Evolutionary conservation across 2,329 filamentous ascomycete species (phyloP), one percentile per base, ranked within the genome.

Genomic region (Akanthomyces lecanii): DNA sequence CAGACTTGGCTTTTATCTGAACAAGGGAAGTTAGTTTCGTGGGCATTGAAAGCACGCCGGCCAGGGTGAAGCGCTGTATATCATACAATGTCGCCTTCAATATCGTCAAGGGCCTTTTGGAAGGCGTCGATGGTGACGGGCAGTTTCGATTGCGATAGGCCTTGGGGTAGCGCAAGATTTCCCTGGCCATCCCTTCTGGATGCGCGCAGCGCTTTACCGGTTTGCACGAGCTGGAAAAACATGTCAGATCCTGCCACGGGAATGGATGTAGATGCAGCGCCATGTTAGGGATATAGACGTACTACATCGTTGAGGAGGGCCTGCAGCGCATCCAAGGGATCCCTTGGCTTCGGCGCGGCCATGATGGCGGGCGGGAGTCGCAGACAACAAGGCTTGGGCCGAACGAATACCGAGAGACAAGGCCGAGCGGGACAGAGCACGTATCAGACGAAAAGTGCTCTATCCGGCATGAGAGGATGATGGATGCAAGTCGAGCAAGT

Each of bases 61-160:
- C 18, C 55, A 18, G 61, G 40, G 52, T 21, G 23, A 23, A 51
- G 33, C 5, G 28, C 7, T 40, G 25, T 14, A 6, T 65, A 79
- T 71, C 59, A 10, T 74, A 86, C 84, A 69, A 87, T 84, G 30
- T 86, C 82, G 63, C 72, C 73, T 69, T 87, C 85, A 5, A 87
- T 69, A 7, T 84, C 81, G 65, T 86, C 82, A 2, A 88, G 73
- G 8, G 82, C 81, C 62, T 73, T 73, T 64, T 87, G 83, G 69
- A 83, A 85, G 7, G 72, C 70, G 44, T 73, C 73, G 62, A 82
- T 76, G n/a, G 77, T 76, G 48, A 82, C 79, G 38, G 77, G 73
- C 61, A 84, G 71, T 67, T 79, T 82, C 51, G 74, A 70, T 60
- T 77, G 76, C 69, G 69, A 71, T 45, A 68, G 70, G 65, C 70